These are phyloP conservation scores for Paecilomyces formosus DNA, from an alignment of 2,329 filamentous ascomycete genomes.

Conservation along the genomic window DNA sequence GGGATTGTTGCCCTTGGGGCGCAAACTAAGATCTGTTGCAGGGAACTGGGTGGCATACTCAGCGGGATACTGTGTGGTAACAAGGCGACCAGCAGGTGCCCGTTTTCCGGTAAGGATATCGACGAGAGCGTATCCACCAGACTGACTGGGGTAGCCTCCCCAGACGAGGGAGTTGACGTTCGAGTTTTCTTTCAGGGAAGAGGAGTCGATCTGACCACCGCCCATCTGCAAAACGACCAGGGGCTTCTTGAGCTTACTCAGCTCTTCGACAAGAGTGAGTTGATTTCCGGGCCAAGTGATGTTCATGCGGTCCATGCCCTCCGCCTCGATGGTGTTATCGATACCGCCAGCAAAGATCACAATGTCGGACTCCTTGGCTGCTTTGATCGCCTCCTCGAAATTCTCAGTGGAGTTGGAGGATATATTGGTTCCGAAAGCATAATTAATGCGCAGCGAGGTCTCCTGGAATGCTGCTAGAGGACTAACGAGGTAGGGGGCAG, in stretches of 20 bases:
- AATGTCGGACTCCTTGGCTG: conserved; percentile 27
- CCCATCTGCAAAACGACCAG: conserved; percentile 37
- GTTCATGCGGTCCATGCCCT: conserved; percentile 31
- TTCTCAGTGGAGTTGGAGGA: conserved; percentile 19
- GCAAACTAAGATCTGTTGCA: conserved; percentile 34
- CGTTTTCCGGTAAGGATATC: conserved; percentile 36
- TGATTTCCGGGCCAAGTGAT: conserved; percentile 38
- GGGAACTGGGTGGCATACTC: conserved; percentile 36
- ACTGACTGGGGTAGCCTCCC: conserved; percentile 40
- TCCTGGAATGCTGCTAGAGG: conserved; percentile 47
- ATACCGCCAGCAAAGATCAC: conserved; percentile 37
- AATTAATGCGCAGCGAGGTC: conserved; percentile 39
- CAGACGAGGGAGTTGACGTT: conserved; percentile 37
- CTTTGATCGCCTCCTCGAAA: conserved; percentile 25
- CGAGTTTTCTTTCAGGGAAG: conserved; percentile 28
- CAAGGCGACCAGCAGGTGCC: conserved; percentile 35
- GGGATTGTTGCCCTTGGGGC: conserved; percentile 29
- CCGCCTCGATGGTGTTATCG: conserved; percentile 35
- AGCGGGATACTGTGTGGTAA: conserved; percentile 31
- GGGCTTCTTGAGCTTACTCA: conserved; percentile 30
- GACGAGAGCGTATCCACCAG: conserved; percentile 33
- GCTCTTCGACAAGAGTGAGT: conserved; percentile 31
- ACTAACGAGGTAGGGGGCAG: conserved; percentile 48
- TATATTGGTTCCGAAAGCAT: conserved; percentile 33
- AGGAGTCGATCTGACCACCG: conserved; percentile 37